Conservation (phyloP, 306 rosid genomes). For the Castanea sativa region DNA sequence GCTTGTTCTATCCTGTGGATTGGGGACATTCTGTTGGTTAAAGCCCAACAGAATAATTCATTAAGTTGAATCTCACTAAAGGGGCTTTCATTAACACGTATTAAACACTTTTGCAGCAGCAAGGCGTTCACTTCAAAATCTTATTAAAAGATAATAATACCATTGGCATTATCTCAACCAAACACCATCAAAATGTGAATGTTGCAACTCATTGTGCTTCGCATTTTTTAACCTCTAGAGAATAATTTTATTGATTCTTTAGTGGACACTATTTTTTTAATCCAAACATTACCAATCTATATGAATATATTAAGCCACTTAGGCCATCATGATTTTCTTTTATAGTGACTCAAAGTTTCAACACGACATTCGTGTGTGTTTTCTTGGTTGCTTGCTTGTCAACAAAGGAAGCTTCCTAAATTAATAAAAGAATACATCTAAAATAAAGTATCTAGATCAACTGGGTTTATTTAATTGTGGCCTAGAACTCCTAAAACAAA, state of each 20-base stretch:
- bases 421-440: slow-evolving; percentile 18
- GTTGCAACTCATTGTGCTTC: slow-evolving; percentile 13
- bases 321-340: background rate
- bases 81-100: background rate
- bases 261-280: slow-evolving; percentile 17
- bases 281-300: slow-evolving; percentile 4
- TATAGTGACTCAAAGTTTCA: slow-evolving; percentile 27
- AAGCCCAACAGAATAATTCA: slow-evolving; percentile 55
- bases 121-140: background rate
- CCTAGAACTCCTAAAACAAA: background rate
- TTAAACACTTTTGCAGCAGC: background rate
- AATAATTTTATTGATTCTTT: slow-evolving; percentile 15
- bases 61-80: slow-evolving; percentile 34
- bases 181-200: slow-evolving; percentile 28
- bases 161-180: background rate
- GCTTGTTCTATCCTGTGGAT: slow-evolving; percentile 14
- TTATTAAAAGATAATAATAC: background rate
- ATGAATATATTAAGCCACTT: slow-evolving; percentile 18
- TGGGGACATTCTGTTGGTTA: slow-evolving; percentile 57
- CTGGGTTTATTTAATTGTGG: background rate
- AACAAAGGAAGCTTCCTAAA: slow-evolving; percentile 35
- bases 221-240: slow-evolving; percentile 14
- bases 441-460: slow-evolving; percentile 20
- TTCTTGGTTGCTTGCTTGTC: slow-evolving; percentile 37
- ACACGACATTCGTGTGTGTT: slow-evolving; percentile 52